Conservation (phyloP, 371 early-diverging fungal genomes). For the Catenaria anguillulae region DNA sequence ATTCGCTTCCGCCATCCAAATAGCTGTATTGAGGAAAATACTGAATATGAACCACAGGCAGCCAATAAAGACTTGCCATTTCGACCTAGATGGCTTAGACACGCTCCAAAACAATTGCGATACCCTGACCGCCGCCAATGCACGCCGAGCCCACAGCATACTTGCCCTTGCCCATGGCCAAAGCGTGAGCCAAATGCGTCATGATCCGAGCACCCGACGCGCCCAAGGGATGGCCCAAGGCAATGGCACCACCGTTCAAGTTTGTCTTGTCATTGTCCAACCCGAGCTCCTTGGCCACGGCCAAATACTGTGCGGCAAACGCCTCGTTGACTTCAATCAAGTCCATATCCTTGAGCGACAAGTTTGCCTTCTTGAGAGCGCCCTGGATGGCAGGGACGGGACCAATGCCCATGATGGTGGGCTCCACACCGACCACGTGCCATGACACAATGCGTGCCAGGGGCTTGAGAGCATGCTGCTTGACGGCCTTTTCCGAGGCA, state of each 20-base stretch:
- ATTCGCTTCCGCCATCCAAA: no score
- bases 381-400: conserved; percentile 84
- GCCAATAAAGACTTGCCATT: no score
- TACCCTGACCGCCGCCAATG: conserved; percentile 77
- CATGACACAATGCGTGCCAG: conserved; percentile 78
- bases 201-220: conserved; percentile 91
- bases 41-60: no score
- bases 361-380: conserved; percentile 66
- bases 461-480: conserved; percentile 60
- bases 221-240: conserved; percentile 93
- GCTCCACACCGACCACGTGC: conserved; percentile 57
- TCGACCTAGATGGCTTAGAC: neutral
- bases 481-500: conserved; percentile 73
- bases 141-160: conserved; percentile 89
- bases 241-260: conserved; percentile 86
- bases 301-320: conserved; percentile 85
- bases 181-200: conserved; percentile 66
- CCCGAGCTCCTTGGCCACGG: conserved; percentile 76
- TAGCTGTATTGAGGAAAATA: no score
- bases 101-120: conserved; percentile 23
- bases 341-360: conserved; percentile 71
- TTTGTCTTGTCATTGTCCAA: conserved; percentile 67
- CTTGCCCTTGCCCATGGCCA: conserved; percentile 39
- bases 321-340: conserved; percentile 96
- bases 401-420: conserved; percentile 61